A percentile compares a stretch with the other conserved stretches of the same genome.
phyloP scores from a whole-genome alignment of 2,329 filamentous ascomycete genomes.

The Talaromyces amestolkiae region DNA sequence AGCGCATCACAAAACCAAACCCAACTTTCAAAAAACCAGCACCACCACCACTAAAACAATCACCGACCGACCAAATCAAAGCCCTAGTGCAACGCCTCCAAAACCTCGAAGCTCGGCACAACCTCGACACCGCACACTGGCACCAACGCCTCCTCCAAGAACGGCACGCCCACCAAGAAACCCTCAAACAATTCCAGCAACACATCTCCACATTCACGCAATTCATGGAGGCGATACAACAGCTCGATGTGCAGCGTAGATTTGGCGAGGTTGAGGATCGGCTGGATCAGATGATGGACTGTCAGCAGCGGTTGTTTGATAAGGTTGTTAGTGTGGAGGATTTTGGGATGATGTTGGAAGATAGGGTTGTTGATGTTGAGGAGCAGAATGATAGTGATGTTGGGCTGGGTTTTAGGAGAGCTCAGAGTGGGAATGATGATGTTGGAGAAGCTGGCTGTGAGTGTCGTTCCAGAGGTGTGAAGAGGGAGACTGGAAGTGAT shows the following conservation, averaged over 20 bases:
- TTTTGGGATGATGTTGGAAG: slow-evolving; percentile 25
- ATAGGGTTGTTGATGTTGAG: slow-evolving; percentile 26
- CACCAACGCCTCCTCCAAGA: not conserved
- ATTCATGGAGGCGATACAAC: not conserved
- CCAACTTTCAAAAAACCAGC: not conserved
- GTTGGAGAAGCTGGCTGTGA: not conserved
- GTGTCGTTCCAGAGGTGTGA: not conserved
- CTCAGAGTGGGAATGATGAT: not conserved
- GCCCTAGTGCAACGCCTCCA: not conserved
- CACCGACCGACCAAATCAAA: not conserved
- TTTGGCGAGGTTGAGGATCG: slow-evolving; percentile 29
- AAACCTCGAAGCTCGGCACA: not conserved
- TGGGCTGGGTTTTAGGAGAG: not conserved
- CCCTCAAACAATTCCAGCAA: not conserved
- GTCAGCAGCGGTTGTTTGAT: slow-evolving; percentile 27
- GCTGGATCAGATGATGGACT: slow-evolving; percentile 28
- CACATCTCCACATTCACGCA: not conserved
- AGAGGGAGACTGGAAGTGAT: not conserved
- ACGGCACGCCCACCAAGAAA: not conserved
- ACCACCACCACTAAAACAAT: not conserved
- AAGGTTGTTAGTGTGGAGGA: slow-evolving; percentile 29
- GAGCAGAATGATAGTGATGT: not conserved
- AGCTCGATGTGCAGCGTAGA: slow-evolving; percentile 25
- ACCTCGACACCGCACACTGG: not conserved
- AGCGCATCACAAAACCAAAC: not conserved